Base-by-base conservation (phyloP, 1,139 yeast genomes). In the Diutina ranongensis region DNA sequence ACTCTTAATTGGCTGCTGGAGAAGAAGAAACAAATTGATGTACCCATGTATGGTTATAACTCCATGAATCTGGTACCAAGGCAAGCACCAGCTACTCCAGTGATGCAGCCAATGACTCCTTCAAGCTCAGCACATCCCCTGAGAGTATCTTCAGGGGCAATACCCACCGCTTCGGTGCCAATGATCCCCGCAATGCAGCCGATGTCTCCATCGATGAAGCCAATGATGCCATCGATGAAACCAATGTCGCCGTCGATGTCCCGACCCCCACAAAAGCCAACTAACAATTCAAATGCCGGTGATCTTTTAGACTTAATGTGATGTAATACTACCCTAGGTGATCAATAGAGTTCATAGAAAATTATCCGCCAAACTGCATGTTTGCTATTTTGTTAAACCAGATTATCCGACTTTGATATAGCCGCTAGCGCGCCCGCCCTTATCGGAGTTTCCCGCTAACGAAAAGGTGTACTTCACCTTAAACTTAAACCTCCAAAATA, bases 1-100 rank as follows among this genome's bases (percentile, higher is more conserved):
- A 8, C 34, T 18, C 52, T 58, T 25, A 53, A 60, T 45, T 61
- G 65, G 65, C 48, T 46, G 31, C 46, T 51, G 8, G 62, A 57
- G 47, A 48, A 48, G 8, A 50, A 51, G 28, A 51, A 44, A 35
- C 32, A 36, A 44, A 41, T 28, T 40, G 46, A 40, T 28, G 27
- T 33, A 15, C 33, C 42, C 15, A 42, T 45, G 22, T 27, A 21
- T 12, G 35, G 44, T 13, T 15, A 7, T 18, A 21, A 21, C 13
- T 15, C 19, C 3, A n/a, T 32, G 34, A 19, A 27, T 38, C n/a
- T 18, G 20, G 12, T 35, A 25, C 36, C 20, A 35, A 27, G 16
- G 18, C 42, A 33, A 5, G 47, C 16, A 46, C 45, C 32, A 28
- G 45, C n/a, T 54, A 49, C 18, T 46, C 45, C 40, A 46, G 50